A percentile compares a stretch with the other conserved stretches of the same genome.
phyloP scores from a whole-genome alignment of 1,139 yeast species.

The Scheffersomyces cryptocercus region DNA sequence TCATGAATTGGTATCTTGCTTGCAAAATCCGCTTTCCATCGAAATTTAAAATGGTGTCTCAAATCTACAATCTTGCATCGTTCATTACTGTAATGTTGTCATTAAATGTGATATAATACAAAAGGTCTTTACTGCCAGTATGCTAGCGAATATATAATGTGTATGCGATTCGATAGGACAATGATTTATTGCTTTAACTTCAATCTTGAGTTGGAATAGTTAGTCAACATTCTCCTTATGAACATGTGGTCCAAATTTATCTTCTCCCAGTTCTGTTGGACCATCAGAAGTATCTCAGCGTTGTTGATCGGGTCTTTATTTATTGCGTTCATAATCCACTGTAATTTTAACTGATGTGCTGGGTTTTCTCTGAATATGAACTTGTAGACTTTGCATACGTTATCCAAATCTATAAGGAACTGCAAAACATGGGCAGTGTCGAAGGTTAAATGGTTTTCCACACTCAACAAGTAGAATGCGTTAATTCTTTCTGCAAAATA shows the following conservation, averaged over 20 bases:
- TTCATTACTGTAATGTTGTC: too few relatives aligned
- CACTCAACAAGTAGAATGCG: background rate
- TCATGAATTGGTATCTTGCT: too few relatives aligned
- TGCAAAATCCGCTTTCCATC: too few relatives aligned
- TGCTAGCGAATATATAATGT: too few relatives aligned
- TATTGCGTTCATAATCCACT: conserved; percentile 1
- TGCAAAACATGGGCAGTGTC: background rate
- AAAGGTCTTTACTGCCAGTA: too few relatives aligned
- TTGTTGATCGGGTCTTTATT: background rate
- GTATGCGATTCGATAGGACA: too few relatives aligned
- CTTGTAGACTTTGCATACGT: background rate
- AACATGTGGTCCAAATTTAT: background rate
- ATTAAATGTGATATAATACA: too few relatives aligned
- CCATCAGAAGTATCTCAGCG: background rate
- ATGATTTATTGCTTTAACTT: too few relatives aligned
- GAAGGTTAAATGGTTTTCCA: background rate
- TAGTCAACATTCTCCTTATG: background rate
- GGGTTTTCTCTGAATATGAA: background rate
- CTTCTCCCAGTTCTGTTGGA: conserved; percentile 1
- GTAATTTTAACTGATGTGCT: background rate
- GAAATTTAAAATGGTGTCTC: too few relatives aligned
- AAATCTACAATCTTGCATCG: too few relatives aligned
- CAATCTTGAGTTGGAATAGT: background rate
- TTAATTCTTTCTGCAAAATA: background rate
- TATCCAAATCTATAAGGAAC: background rate